Evolutionary conservation across 768 basidiomycete genomes (phyloP), one percentile per base, ranked within the genome.

Genomic region (Boletus eberwhitei): DNA sequence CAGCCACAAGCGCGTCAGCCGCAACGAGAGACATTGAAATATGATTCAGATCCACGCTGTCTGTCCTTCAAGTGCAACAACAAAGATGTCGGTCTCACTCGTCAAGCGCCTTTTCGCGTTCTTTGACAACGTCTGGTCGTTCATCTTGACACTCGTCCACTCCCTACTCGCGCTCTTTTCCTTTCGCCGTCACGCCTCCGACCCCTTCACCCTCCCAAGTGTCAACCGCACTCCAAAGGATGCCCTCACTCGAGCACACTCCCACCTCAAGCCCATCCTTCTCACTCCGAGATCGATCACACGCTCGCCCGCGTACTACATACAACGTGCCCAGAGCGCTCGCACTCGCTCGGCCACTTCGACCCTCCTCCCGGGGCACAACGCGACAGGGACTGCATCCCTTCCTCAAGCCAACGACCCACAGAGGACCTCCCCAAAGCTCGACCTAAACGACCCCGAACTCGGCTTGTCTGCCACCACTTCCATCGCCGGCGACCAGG

Each of bases 91-190:
- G 43, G 31, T 52, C 37, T n/a, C 49, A 3, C 17, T 48, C 48
- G 43, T 56, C 31, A 32, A 46, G 11, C 48, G 51, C 16, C 24
- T 60, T n/a, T 47, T 46, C 17, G 51, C 60, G 44, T 65, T 66
- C 34, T 21, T 70, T 31, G 47, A 39, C 58, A 43, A 34, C 36
- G 39, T 64, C 47, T 71, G 64, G 66, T 57, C 62, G 42, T 59
- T 62, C 55, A 36, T 68, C 45, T 50, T 59, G 52, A 66, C 64
- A 40, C 69, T 69, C 61, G 66, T 64, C 50, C 67, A 49, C 40
- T 71, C 69, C 12, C 43, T 68, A 16, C 24, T 59, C 59, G 55
- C 59, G 0, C 53, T 69, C 54, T 64, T 69, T 47, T 59, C 53
- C 3, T 41, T 45, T 26, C 52, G 50, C 21, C 57, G 58, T 37